phyloP scores from a whole-genome alignment of 768 basidiomycete species.

The Leccinellum albellum region DNA sequence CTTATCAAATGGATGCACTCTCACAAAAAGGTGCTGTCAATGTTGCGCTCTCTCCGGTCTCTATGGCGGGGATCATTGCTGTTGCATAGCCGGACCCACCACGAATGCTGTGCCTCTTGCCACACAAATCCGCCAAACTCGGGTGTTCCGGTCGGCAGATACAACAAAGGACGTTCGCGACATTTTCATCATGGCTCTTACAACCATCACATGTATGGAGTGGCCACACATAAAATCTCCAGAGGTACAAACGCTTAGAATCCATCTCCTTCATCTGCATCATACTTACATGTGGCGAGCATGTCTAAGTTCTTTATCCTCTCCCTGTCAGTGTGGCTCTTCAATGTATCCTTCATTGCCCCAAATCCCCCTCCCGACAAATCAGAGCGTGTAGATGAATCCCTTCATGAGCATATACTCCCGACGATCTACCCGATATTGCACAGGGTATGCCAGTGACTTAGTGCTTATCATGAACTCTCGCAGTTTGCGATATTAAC shows the following conservation, averaged over 20 bases:
- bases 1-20: too few species aligned
- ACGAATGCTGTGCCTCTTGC: neutral
- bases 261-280: neutral
- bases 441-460: conserved; percentile 25
- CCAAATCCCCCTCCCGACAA: conserved; percentile 17
- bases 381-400: conserved; percentile 18
- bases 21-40: too few species aligned
- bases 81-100: neutral
- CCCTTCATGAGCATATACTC: conserved; percentile 23
- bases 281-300: neutral
- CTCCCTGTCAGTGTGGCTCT: conserved; percentile 25
- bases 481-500: neutral
- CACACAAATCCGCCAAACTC: neutral
- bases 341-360: conserved; percentile 25
- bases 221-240: conserved; percentile 9
- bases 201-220: conserved; percentile 16
- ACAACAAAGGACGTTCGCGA: neutral
- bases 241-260: neutral
- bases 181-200: neutral
- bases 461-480: neutral
- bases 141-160: neutral
- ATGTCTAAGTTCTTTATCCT: conserved; percentile 27
- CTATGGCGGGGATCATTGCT: neutral
- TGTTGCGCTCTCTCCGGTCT: too few species aligned
- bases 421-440: conserved; percentile 18